Evolutionary conservation across 1,139 yeast species (phyloP).

Genomic region (Kazachstania sp.): DNA sequence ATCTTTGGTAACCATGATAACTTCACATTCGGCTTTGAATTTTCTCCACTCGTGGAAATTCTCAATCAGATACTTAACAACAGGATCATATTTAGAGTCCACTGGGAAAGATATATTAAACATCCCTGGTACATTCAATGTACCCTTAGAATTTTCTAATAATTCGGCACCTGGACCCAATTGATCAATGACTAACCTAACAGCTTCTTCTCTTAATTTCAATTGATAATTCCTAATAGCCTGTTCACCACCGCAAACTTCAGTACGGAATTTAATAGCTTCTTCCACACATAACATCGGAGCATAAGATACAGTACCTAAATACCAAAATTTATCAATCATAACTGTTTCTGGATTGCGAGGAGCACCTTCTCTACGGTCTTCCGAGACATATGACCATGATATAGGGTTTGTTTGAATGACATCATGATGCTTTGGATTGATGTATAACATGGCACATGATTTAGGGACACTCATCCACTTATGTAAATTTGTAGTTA

Average conservation of each 20-base stretch:
- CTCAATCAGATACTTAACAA: constrained; percentile 9
- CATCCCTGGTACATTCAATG: constrained; percentile 16
- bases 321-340: constrained; percentile 30
- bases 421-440: constrained; percentile 40
- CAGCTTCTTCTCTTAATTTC: constrained; percentile 39
- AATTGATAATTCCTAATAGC: constrained; percentile 42
- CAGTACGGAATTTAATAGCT: constrained; percentile 46
- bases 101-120: constrained; percentile 17
- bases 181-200: constrained; percentile 32
- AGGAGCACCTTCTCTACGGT: constrained; percentile 3
- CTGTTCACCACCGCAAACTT: constrained; percentile 56
- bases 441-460: constrained; percentile 53
- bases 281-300: constrained; percentile 31
- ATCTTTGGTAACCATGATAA: constrained; percentile 25
- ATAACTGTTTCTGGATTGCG: constrained; percentile 8
- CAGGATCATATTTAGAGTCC: constrained; percentile 6
- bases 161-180: constrained; percentile 22
- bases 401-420: constrained; percentile 58
- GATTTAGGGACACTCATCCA: constrained; percentile 58
- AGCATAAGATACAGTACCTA: constrained; percentile 34
- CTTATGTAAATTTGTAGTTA: constrained; percentile 57
- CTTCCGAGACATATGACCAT: constrained; percentile 14
- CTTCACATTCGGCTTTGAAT: constrained; percentile 13
- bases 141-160: constrained; percentile 14
- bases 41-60: constrained; percentile 8